phyloP scores from a whole-genome alignment of 2,329 filamentous ascomycete genomes.

The Scytalidium sp. region DNA sequence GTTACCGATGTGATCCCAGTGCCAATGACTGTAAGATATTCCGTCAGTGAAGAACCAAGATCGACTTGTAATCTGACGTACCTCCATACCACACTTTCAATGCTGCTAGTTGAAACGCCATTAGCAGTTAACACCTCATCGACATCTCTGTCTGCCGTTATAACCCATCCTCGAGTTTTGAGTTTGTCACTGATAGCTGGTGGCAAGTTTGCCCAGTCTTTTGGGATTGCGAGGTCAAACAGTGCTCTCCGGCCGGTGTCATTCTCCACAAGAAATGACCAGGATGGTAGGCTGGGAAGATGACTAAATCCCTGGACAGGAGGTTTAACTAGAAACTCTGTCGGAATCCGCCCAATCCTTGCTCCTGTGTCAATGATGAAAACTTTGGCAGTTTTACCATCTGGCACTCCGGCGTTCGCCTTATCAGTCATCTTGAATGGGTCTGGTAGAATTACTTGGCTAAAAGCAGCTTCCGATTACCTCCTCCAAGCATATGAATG shows the following conservation, averaged over 20 bases:
- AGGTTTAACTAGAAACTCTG: background rate
- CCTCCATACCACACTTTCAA: conserved; percentile 6
- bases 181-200: conserved; percentile 20
- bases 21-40: conserved; percentile 25
- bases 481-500: no score
- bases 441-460: no score
- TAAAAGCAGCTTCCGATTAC: no score
- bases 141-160: conserved; percentile 37
- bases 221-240: conserved; percentile 28
- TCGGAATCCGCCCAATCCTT: background rate
- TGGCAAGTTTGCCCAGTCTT: conserved; percentile 37
- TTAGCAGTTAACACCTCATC: background rate
- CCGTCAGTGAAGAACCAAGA: conserved; percentile 24
- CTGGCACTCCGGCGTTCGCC: no score
- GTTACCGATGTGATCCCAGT: conserved; percentile 37
- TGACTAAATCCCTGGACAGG: conserved; percentile 2
- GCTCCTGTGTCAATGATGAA: background rate
- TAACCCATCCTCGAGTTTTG: conserved; percentile 26
- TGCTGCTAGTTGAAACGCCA: background rate
- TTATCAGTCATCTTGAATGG: no score
- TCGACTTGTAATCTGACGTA: conserved; percentile 33
- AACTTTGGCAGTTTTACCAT: background rate
- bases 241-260: conserved; percentile 8
- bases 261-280: background rate
- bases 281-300: background rate